Conservation (phyloP, 352 stramenopile species). For the Phytophthora nicotianae region DNA sequence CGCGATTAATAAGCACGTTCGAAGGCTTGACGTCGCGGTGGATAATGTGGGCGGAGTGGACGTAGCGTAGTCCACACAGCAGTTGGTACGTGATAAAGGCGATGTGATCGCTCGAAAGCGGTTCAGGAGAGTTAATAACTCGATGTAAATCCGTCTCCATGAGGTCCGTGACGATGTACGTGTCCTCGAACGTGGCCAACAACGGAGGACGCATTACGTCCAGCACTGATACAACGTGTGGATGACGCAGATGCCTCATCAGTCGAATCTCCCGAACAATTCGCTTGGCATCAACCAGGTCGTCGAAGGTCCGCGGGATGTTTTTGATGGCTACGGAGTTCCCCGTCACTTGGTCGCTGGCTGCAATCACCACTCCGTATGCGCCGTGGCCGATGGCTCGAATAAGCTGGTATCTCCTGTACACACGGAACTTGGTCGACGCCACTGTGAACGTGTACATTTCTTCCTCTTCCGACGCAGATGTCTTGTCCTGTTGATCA, state of each 20-base stretch:
- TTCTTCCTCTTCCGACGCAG: conserved; percentile 40
- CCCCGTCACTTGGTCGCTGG: conserved; percentile 79
- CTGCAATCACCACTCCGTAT: conserved; percentile 83
- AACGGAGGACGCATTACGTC: conserved; percentile 81
- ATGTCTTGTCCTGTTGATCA: conserved; percentile 22
- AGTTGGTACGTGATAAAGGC: conserved; percentile 88
- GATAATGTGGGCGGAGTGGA: conserved; percentile 88
- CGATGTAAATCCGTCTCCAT: conserved; percentile 85
- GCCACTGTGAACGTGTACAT: conserved; percentile 88
- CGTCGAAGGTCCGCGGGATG: conserved; percentile 84
- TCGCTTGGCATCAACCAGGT: conserved; percentile 84
- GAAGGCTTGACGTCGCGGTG: conserved; percentile 96
- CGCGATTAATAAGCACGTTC: conserved; percentile 95
- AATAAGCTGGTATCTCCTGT: conserved; percentile 85
- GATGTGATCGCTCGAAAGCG: conserved; percentile 75
- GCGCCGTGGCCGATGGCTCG: conserved; percentile 80
- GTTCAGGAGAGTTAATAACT: conserved; percentile 80
- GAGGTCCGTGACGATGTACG: conserved; percentile 85
- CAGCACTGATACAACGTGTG: conserved; percentile 73
- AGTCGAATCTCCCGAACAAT: conserved; percentile 87
- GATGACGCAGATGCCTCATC: conserved; percentile 78
- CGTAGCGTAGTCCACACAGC: conserved; percentile 78
- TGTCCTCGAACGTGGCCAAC: conserved; percentile 78
- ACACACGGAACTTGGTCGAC: conserved; percentile 85
- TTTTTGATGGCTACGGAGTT: conserved; percentile 89